A percentile compares a stretch with the other conserved stretches of the same genome.
Evolutionary conservation across 2,329 filamentous ascomycete genomes (phyloP).

Genomic region (Pseudocercospora fuligena): DNA sequence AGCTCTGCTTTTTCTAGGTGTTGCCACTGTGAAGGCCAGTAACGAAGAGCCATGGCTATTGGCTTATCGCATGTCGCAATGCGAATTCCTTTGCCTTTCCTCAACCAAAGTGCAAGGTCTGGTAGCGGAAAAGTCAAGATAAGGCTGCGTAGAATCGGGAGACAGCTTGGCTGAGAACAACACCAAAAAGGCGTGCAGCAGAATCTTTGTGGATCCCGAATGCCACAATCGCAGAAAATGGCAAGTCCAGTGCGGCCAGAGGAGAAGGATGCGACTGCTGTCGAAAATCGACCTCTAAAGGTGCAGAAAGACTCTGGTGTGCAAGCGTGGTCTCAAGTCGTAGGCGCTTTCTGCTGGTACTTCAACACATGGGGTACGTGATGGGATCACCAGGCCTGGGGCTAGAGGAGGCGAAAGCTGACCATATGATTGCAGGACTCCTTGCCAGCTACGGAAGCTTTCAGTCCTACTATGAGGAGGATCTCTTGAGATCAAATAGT

Average conservation of each 20-base stretch:
- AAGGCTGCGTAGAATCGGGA: background rate
- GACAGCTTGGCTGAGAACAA: background rate
- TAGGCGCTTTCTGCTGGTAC: constrained; percentile 49
- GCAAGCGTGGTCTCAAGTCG: constrained; percentile 50
- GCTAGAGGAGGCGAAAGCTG: background rate
- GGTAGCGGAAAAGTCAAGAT: background rate
- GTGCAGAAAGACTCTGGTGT: constrained; percentile 34
- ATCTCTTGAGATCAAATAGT: constrained; percentile 40
- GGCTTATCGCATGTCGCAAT: background rate
- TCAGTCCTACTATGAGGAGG: constrained; percentile 49
- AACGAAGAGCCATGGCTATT: background rate
- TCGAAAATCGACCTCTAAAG: background rate
- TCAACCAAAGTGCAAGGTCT: background rate
- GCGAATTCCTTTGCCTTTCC: background rate
- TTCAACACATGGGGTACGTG: constrained; percentile 48
- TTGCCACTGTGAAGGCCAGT: background rate
- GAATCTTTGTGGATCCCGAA: background rate
- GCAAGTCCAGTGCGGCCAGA: background rate
- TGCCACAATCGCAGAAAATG: background rate
- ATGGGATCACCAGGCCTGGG: background rate
- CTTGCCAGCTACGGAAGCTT: constrained; percentile 52
- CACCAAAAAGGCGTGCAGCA: background rate
- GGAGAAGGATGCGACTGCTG: background rate
- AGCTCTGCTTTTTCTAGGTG: background rate
- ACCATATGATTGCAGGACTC: constrained; percentile 24